These are phyloP conservation scores for Aspergillus cristatus DNA, from an alignment of 495 filamentous ascomycete species.

Conservation along the genomic window DNA sequence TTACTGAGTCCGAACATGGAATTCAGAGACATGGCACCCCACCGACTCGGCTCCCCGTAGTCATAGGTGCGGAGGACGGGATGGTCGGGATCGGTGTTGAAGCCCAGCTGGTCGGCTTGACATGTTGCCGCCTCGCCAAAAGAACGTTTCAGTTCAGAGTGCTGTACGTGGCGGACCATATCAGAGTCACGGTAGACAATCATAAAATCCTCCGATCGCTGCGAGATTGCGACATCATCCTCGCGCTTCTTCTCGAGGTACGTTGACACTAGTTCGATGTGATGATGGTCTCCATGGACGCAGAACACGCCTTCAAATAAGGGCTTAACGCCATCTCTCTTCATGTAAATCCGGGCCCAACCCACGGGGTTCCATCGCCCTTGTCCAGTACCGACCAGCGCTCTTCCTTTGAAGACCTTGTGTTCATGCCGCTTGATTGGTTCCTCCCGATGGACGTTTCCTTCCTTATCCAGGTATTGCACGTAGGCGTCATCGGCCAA, in stretches of 20 bases:
- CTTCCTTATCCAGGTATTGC: conserved; percentile 60
- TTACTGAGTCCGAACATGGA: conserved; percentile 47
- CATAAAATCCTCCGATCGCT: conserved; percentile 67
- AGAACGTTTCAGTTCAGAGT: conserved; percentile 46
- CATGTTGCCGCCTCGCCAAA: conserved; percentile 38
- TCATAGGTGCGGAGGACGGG: conserved; percentile 46
- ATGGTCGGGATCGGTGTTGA: conserved; percentile 59
- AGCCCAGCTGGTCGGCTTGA: conserved; percentile 55
- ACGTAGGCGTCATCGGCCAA: conserved; percentile 66
- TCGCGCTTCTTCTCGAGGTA: conserved; percentile 65
- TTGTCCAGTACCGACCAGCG: conserved; percentile 56
- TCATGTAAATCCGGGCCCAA: conserved; percentile 74
- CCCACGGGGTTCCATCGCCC: conserved; percentile 71
- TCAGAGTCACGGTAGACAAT: conserved; percentile 88
- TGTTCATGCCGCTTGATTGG: conserved; percentile 60
- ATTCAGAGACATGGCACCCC: conserved; percentile 45
- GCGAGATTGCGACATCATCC: conserved; percentile 62
- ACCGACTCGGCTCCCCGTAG: conserved; percentile 32
- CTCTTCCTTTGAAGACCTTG: conserved; percentile 73
- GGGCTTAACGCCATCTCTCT: conserved; percentile 64
- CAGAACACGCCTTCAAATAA: conserved; percentile 90
- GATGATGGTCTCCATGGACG: conserved; percentile 70
- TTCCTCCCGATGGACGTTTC: conserved; percentile 51
- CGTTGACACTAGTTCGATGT: conserved; percentile 67
- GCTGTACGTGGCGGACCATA: conserved; percentile 41